phyloP scores from a whole-genome alignment of 2,329 filamentous ascomycete genomes.

The Elsinoe fawcettii region DNA sequence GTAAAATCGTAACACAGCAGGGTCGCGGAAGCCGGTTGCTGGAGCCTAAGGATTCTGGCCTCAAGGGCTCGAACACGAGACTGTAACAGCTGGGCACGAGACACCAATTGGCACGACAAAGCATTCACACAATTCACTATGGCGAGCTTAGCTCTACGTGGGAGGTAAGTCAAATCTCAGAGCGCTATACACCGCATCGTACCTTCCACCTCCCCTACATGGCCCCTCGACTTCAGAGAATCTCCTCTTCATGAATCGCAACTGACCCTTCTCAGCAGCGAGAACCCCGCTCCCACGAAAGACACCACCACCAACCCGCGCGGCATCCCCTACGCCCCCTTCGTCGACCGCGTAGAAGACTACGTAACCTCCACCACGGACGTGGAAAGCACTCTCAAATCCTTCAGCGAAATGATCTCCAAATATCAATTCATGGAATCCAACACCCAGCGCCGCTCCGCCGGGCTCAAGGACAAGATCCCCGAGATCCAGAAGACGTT shows the following conservation, averaged over 20 bases:
- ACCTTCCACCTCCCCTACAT: no score
- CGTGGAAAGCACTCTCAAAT: constrained; percentile 71
- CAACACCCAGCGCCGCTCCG: constrained; percentile 76
- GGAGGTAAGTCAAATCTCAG: neutral
- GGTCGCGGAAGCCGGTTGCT: neutral
- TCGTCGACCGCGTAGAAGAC: constrained; percentile 82
- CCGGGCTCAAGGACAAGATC: constrained; percentile 84
- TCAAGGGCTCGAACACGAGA: no score
- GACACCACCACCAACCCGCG: constrained; percentile 62
- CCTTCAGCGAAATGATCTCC: constrained; percentile 89
- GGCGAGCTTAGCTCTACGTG: neutral
- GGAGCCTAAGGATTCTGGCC: no score
- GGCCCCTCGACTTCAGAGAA: no score
- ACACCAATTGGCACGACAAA: neutral
- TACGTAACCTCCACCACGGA: constrained; percentile 72
- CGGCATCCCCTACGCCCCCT: constrained; percentile 75
- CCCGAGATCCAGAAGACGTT: constrained; percentile 95
- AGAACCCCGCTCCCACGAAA: constrained; percentile 26
- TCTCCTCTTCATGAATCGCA: no score
- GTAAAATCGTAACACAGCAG: neutral
- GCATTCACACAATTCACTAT: neutral
- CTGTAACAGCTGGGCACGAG: neutral
- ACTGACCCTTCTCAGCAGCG: neutral
- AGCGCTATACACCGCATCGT: neutral
- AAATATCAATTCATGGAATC: constrained; percentile 99